phyloP scores from a whole-genome alignment of 1,139 yeast species.

The Arxiozyma heterogenica region DNA sequence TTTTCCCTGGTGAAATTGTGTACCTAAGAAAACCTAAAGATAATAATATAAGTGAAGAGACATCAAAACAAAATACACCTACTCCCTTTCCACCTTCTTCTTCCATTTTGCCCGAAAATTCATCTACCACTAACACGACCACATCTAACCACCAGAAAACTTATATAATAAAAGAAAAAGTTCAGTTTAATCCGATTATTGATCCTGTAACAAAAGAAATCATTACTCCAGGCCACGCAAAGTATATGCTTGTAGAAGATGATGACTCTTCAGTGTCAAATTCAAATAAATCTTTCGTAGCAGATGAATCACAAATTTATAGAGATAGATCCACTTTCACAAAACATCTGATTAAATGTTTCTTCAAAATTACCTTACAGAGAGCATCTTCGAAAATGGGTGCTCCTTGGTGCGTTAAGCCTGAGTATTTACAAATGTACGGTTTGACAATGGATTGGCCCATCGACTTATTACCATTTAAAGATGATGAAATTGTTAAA shows the following conservation, averaged over 20 bases:
- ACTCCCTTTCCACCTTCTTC: constrained; percentile 7
- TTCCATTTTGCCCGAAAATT: not conserved
- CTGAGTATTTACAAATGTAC: constrained; percentile 41
- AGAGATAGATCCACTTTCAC: constrained; percentile 85
- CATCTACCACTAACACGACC: not conserved
- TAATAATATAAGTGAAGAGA: not conserved
- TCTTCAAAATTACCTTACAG: constrained; percentile 73
- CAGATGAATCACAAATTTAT: constrained; percentile 62
- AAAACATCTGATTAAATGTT: constrained; percentile 81
- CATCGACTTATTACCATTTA: constrained; percentile 23
- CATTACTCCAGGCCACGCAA: constrained; percentile 51
- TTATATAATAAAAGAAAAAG: constrained; percentile 55
- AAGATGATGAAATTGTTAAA: constrained; percentile 25
- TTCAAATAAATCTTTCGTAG: constrained; percentile 49
- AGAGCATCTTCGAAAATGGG: constrained; percentile 73
- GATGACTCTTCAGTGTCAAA: constrained; percentile 19
- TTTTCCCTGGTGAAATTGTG: constrained; percentile 85
- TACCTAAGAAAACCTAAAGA: constrained; percentile 38
- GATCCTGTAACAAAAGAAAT: constrained; percentile 35
- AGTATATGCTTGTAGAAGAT: constrained; percentile 55
- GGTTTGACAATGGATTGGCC: constrained; percentile 35
- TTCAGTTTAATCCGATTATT: constrained; percentile 38
- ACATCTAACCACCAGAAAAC: constrained; percentile 30
- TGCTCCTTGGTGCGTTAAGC: constrained; percentile 95
- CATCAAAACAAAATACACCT: constrained; percentile 15